Evolutionary conservation across 2,329 filamentous ascomycete species (phyloP), one percentile per base, ranked within the genome.

Genomic region (Diaporthe ampelina): DNA sequence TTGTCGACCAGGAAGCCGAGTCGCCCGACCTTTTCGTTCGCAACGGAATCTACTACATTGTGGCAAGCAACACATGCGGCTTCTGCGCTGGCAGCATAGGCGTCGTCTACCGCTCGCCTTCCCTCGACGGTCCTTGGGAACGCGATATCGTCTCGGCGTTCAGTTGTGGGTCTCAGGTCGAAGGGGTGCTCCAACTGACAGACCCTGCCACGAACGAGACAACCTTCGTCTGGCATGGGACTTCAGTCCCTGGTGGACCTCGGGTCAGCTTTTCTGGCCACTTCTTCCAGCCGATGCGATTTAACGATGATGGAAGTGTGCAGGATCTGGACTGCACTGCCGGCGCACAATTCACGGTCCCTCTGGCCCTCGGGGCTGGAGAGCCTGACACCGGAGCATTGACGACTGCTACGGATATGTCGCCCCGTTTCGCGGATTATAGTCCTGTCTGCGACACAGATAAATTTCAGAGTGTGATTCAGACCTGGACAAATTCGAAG

Each of bases 401-500:
- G 37, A 73, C 70, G 19, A 57, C 48, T 9, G 70, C 70, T 19
- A 26, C 70, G n/a, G 70, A 73, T 26, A 11, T 50, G 21, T 56
- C 70, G 10, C 70, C 70, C 24, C 61, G 59, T 19, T 73, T 73
- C 43, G 70, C 70, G 13, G 70, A 67, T 57, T 71, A 74, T 13
- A 29, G 32, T 10, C 29, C 67, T 4, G 72, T 74, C 15, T 74
- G 72, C n/a, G 72, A 74, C 26, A 63, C 65, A 10, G 65, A 70
- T 24, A 26, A 63, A 19, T 74, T 63, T 57, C 67, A 71, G 37
- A 43, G 48, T 3, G 72, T 74, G 3, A 71, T 71, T 24, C 67
- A 74, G 48, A 71, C 72, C 13, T 74, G 67, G 72, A 74, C 67
- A 9, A 74, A 71, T 26, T 74, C 72, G 37, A 71, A 71, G 67